Conservation (phyloP, 176 grass and related monocot species). For the Secale cereale region DNA sequence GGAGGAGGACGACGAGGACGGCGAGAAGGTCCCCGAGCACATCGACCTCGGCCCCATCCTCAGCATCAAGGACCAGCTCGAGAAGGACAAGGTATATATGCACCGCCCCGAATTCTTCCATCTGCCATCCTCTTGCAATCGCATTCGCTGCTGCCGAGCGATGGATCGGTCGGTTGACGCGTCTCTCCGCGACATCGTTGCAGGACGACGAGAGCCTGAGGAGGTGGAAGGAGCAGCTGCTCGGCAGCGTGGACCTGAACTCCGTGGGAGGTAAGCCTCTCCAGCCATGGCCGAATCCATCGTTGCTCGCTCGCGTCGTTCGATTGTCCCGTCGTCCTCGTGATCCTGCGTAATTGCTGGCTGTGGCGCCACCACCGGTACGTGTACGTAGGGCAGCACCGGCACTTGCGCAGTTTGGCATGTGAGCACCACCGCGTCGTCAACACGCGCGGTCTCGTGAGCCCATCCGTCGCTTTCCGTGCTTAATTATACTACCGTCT, state of each 20-base stretch:
- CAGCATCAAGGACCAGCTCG: constrained; percentile 98
- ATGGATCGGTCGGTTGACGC: neutral
- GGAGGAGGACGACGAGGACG: constrained; percentile 64
- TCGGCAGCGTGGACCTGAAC: constrained; percentile 89
- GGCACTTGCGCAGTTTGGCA: constrained; percentile 34
- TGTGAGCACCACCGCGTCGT: constrained; percentile 30
- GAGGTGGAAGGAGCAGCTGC: constrained; percentile 94
- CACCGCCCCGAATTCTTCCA: too few relatives aligned
- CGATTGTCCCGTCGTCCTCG: constrained; percentile 16
- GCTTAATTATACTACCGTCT: neutral
- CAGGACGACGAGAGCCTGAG: constrained; percentile 98
- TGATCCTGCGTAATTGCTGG: constrained; percentile 13
- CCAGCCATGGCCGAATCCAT: neutral
- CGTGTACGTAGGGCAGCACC: neutral
- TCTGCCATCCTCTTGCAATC: too few relatives aligned
- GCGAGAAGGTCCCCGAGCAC: constrained; percentile 45
- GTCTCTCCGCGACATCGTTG: neutral
- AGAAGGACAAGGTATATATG: constrained; percentile 99
- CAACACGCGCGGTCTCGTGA: constrained; percentile 32
- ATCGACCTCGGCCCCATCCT: constrained; percentile 80
- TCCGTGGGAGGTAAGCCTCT: constrained; percentile 82
- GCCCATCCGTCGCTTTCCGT: neutral
- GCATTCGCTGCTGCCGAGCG: too few relatives aligned
- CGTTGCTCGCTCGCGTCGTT: neutral
- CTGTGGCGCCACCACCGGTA: neutral